A percentile compares a stretch with the other conserved stretches of the same genome.
phyloP scores from a whole-genome alignment of 2,329 filamentous ascomycete genomes.

The Clonostachys rosea region DNA sequence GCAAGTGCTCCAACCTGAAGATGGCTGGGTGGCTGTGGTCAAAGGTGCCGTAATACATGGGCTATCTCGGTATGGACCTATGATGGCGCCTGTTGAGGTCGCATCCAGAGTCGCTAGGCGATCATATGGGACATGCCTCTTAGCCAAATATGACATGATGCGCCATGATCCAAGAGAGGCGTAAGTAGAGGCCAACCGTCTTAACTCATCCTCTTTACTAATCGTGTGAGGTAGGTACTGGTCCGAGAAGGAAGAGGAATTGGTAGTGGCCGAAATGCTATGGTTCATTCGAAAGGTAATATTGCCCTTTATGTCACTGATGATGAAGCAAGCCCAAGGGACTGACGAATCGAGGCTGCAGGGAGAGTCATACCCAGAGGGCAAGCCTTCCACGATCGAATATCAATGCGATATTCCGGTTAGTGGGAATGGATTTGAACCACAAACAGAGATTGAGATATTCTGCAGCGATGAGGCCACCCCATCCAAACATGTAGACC shows the following conservation, averaged over 20 bases:
- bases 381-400: conserved; percentile 24
- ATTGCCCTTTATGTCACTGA: neutral
- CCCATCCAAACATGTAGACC: conserved; percentile 21
- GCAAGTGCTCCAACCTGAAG: conserved; percentile 40
- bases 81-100: conserved; percentile 18
- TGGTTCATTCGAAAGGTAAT: conserved; percentile 31
- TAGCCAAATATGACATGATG: conserved; percentile 26
- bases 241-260: conserved; percentile 28
- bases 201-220: neutral
- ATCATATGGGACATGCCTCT: conserved; percentile 28
- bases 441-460: conserved; percentile 30
- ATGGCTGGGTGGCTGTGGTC: conserved; percentile 44
- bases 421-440: conserved; percentile 18
- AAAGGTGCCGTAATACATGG: conserved; percentile 43
- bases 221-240: conserved; percentile 21
- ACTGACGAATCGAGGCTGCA: conserved; percentile 4
- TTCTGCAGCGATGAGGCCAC: conserved; percentile 22
- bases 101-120: conserved; percentile 26
- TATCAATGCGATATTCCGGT: conserved; percentile 32
- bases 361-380: conserved; percentile 30
- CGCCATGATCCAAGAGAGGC: conserved; percentile 27
- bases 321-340: neutral
- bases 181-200: conserved; percentile 12
- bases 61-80: conserved; percentile 20
- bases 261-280: conserved; percentile 28